Evolutionary conservation across 208 protist species (phyloP).

Genomic region (Trypanosoma congolense): DNA sequence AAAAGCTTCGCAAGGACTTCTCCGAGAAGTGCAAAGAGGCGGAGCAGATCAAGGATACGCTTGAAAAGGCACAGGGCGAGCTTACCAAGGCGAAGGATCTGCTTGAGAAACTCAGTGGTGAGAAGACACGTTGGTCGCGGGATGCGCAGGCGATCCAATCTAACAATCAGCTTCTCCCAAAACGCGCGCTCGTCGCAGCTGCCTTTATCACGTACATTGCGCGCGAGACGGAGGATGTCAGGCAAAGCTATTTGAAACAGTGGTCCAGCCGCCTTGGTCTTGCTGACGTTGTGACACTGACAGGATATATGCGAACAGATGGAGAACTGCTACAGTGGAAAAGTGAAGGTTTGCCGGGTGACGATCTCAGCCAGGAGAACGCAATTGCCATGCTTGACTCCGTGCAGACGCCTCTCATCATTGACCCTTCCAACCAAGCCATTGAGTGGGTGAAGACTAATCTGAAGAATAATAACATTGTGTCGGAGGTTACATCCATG

Average conservation of each 20-base stretch:
- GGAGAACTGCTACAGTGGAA: conserved; percentile 94
- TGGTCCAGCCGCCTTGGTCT: conserved; percentile 79
- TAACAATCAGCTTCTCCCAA: conserved; percentile 71
- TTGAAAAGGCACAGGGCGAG: conserved; percentile 87
- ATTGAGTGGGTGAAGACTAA: conserved; percentile 90
- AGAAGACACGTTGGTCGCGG: conserved; percentile 92
- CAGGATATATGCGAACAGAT: conserved; percentile 91
- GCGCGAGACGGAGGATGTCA: conserved; percentile 77
- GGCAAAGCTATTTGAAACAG: conserved; percentile 50
- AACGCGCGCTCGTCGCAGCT: conserved; percentile 79
- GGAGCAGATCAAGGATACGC: conserved; percentile 74
- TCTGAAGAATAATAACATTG: conserved; percentile 59
- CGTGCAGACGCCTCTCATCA: conserved; percentile 88
- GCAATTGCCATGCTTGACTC: conserved; percentile 92
- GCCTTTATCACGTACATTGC: conserved; percentile 93
- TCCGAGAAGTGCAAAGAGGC: conserved; percentile 92
- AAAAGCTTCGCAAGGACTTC: conserved; percentile 75
- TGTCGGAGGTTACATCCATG: conserved; percentile 82
- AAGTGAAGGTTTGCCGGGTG: conserved; percentile 90
- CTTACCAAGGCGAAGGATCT: conserved; percentile 89
- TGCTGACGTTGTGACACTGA: conserved; percentile 34
- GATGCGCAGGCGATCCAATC: conserved; percentile 69
- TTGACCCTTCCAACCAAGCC: conserved; percentile 95
- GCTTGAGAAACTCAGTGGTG: conserved; percentile 92
- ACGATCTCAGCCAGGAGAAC: conserved; percentile 95